Conservation (phyloP, 2,329 filamentous ascomycete species). For the Sporothrix brunneoviolacea region DNA sequence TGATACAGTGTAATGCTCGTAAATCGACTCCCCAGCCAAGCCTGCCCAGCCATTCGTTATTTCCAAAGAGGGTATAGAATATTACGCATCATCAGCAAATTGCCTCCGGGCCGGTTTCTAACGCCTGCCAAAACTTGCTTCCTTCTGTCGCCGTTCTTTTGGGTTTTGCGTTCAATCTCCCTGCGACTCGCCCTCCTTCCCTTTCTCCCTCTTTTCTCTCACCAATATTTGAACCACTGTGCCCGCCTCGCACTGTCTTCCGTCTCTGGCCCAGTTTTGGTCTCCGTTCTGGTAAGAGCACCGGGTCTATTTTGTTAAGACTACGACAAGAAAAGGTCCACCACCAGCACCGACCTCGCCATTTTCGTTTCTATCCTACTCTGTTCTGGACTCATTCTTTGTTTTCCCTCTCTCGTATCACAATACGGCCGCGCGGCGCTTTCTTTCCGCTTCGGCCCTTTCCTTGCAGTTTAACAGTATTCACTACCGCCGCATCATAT, state of each 20-base stretch:
- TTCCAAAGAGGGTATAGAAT: neutral
- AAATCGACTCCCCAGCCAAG: neutral
- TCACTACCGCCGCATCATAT: too few species aligned
- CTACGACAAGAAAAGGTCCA: neutral
- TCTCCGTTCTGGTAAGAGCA: too few species aligned
- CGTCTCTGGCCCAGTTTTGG: too few species aligned
- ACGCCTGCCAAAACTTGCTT: neutral
- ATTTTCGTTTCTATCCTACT: constrained; percentile 6
- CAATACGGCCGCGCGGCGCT: neutral
- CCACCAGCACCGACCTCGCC: constrained; percentile 14
- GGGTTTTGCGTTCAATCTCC: too few species aligned
- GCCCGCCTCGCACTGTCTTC: too few species aligned
- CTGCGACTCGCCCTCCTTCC: neutral
- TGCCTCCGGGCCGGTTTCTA: constrained; percentile 5
- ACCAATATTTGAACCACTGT: too few species aligned
- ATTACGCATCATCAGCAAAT: constrained; percentile 1
- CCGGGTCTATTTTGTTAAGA: too few species aligned
- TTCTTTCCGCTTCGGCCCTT: neutral
- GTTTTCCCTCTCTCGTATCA: neutral
- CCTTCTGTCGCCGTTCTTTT: too few species aligned
- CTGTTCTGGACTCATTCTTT: too few species aligned
- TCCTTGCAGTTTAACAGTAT: neutral
- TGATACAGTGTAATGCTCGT: too few species aligned
- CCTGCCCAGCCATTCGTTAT: constrained; percentile 4
- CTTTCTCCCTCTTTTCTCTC: neutral